Percentiles rank a stretch among this genome's conserved stretches.
These are phyloP conservation scores for Claviceps fusiformis DNA, from an alignment of 2,329 filamentous ascomycete species.

Conservation along the genomic window DNA sequence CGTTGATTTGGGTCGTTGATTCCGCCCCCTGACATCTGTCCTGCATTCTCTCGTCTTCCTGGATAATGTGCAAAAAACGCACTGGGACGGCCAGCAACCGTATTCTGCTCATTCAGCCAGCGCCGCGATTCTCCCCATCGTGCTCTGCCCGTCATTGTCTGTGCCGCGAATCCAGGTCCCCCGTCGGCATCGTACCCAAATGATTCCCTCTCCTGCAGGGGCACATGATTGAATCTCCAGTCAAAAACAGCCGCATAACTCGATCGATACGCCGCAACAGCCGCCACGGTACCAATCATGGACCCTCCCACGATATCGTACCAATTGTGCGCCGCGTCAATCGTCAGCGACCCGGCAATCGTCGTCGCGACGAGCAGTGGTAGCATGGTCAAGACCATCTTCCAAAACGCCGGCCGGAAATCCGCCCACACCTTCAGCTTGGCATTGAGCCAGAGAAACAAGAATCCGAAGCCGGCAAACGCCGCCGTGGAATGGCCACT, in stretches of 20 bases:
- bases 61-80: not conserved
- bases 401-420: constrained; percentile 55
- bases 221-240: constrained; percentile 55
- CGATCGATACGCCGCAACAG: constrained; percentile 50
- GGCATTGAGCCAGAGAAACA: constrained; percentile 56
- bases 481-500: constrained; percentile 54
- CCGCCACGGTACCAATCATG: constrained; percentile 48
- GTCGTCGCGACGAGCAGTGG: constrained; percentile 48
- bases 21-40: not conserved
- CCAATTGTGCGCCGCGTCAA: constrained; percentile 56
- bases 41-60: not conserved
- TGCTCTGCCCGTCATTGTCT: constrained; percentile 13
- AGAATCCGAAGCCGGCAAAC: constrained; percentile 48
- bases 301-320: constrained; percentile 55
- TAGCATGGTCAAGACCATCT: constrained; percentile 41
- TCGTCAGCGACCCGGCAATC: constrained; percentile 47
- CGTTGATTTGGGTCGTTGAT: not conserved
- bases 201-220: constrained; percentile 29
- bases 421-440: constrained; percentile 59
- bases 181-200: constrained; percentile 8
- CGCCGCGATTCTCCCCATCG: constrained; percentile 15
- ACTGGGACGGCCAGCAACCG: not conserved
- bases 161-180: constrained; percentile 8
- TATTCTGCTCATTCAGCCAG: constrained; percentile 2
- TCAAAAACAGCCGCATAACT: constrained; percentile 57